phyloP scores from a whole-genome alignment of 2,329 filamentous ascomycete genomes.

The Pseudocercospora macadamiae region DNA sequence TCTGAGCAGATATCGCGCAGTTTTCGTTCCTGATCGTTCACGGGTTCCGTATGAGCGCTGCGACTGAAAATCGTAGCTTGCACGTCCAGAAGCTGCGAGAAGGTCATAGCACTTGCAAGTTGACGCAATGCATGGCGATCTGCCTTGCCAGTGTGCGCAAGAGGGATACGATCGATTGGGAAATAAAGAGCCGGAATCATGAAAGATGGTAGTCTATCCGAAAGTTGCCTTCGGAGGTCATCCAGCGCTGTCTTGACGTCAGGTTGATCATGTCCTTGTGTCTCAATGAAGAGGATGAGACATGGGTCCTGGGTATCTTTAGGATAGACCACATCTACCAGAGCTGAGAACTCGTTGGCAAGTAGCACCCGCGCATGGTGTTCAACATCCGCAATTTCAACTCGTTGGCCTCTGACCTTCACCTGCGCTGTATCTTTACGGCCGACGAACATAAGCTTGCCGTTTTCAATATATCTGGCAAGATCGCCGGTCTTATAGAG shows the following conservation, averaged over 20 bases:
- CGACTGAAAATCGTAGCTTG: slow-evolving; percentile 9
- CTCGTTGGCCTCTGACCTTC: slow-evolving; percentile 67
- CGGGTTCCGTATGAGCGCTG: slow-evolving; percentile 1
- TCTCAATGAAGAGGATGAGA: slow-evolving; percentile 15
- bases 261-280: background rate
- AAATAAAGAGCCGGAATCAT: slow-evolving; percentile 16
- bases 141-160: slow-evolving; percentile 49
- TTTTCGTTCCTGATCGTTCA: slow-evolving; percentile 1
- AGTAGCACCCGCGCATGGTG: slow-evolving; percentile 24
- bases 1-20: slow-evolving; percentile 14
- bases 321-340: slow-evolving; percentile 12
- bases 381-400: slow-evolving; percentile 62
- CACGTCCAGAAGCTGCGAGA: slow-evolving; percentile 5
- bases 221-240: slow-evolving; percentile 28
- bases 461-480: slow-evolving; percentile 57
- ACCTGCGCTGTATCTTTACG: slow-evolving; percentile 62
- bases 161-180: slow-evolving; percentile 47
- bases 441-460: slow-evolving; percentile 60
- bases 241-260: slow-evolving; percentile 52
- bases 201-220: slow-evolving; percentile 30
- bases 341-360: slow-evolving; percentile 40
- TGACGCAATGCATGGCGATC: slow-evolving; percentile 12
- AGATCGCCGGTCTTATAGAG: slow-evolving; percentile 66
- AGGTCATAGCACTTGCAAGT: slow-evolving; percentile 1
- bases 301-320: background rate